Evolutionary conservation across 2,329 filamentous ascomycete species (phyloP).

Genomic region (Ceratocystis destructans): DNA sequence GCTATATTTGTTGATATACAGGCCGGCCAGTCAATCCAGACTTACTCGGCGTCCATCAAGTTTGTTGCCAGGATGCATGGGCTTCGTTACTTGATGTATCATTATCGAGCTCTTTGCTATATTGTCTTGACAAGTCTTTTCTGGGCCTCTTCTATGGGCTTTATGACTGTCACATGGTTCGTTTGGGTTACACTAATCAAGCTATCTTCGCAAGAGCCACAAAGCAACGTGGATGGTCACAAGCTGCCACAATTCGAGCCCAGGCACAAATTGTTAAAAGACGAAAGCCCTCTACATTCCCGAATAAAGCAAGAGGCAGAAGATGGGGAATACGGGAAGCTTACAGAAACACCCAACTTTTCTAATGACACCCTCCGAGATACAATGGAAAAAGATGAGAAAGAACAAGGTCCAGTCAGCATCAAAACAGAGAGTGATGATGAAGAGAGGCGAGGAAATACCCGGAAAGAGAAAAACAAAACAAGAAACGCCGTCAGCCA

Average conservation of each 20-base stretch:
- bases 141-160: conserved; percentile 61
- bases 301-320: background rate
- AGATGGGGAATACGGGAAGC: too few relatives aligned
- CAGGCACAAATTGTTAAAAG: background rate
- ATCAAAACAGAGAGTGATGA: background rate
- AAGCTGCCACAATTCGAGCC: background rate
- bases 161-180: conserved; percentile 52
- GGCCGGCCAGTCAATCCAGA: conserved; percentile 54
- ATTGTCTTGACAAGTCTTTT: conserved; percentile 55
- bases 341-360: background rate
- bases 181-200: conserved; percentile 27
- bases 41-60: conserved; percentile 55
- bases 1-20: conserved; percentile 51
- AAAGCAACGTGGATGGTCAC: background rate
- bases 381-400: conserved; percentile 11
- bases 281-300: background rate
- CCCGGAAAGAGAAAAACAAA: background rate
- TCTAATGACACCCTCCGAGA: conserved; percentile 19
- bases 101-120: conserved; percentile 59
- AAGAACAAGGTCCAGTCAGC: conserved; percentile 15
- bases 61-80: conserved; percentile 66
- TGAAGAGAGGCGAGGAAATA: background rate
- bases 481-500: background rate
- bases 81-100: conserved; percentile 74
- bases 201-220: background rate